Evolutionary conservation across 306 rosid genomes (phyloP).

Genomic region (Trichosanthes cucumerina): DNA sequence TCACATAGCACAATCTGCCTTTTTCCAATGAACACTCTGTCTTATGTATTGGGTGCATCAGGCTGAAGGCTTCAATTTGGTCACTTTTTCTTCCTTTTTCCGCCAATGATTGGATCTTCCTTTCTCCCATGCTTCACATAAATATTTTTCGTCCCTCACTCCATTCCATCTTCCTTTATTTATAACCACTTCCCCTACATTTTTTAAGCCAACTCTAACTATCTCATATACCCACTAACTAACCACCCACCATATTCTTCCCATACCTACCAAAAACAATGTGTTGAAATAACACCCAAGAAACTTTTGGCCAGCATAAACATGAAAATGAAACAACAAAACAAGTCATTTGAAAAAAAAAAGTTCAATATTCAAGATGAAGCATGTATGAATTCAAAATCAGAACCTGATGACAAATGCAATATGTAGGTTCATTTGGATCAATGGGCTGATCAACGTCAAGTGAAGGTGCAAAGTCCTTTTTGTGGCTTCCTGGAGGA

Average conservation of each 20-base stretch:
- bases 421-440: conserved; percentile 93
- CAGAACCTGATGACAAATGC: conserved; percentile 93
- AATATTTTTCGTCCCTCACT: not conserved
- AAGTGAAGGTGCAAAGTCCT: conserved; percentile 57
- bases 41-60: not conserved
- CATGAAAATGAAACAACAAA: not conserved
- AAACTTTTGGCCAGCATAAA: not conserved
- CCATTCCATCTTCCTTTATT: not conserved
- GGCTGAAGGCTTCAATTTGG: not conserved
- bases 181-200: not conserved
- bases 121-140: not conserved
- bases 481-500: conserved; percentile 87
- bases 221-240: not conserved
- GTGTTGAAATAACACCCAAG: not conserved
- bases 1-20: not conserved
- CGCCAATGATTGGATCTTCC: not conserved
- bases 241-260: not conserved
- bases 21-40: not conserved
- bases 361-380: not conserved
- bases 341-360: not conserved
- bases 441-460: conserved; percentile 89
- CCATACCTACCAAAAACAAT: not conserved
- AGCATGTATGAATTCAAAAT: conserved; percentile 9
- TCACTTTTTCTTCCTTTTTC: not conserved
- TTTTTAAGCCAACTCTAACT: not conserved